Evolutionary conservation across 192 early-diverging fungal species (phyloP).

Genomic region (Geosiphon pyriformis): DNA sequence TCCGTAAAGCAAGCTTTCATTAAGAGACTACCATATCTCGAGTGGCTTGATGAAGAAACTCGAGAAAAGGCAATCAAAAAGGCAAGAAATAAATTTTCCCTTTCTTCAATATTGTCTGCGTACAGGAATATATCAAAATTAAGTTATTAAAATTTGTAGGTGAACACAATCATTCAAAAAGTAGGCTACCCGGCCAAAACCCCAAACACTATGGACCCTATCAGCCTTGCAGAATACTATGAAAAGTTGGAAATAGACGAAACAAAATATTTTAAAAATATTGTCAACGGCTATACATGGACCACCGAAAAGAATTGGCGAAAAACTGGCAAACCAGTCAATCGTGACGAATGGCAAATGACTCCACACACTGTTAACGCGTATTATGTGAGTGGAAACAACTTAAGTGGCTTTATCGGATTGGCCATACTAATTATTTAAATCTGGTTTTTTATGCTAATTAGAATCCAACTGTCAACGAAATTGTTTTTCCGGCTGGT

Average conservation of each 20-base stretch:
- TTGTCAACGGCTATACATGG: slow-evolving; percentile 45
- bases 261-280: slow-evolving; percentile 57
- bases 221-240: slow-evolving; percentile 47
- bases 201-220: slow-evolving; percentile 44
- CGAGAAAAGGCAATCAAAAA: slow-evolving; percentile 49
- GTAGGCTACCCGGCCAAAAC: slow-evolving; percentile 60
- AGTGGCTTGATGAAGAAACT: slow-evolving; percentile 59
- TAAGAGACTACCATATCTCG: slow-evolving; percentile 33
- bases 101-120: too few relatives aligned
- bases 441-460: background rate
- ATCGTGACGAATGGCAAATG: slow-evolving; percentile 51
- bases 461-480: slow-evolving; percentile 40
- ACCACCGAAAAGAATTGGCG: slow-evolving; percentile 16
- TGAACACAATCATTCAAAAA: slow-evolving; percentile 51
- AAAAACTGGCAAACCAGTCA: slow-evolving; percentile 34
- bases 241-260: slow-evolving; percentile 41
- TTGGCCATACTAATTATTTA: background rate
- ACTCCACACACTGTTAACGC: slow-evolving; percentile 53
- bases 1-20: slow-evolving; percentile 42
- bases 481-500: slow-evolving; percentile 53
- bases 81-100: too few relatives aligned
- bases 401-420: background rate
- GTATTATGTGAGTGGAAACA: slow-evolving; percentile 33
- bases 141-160: too few relatives aligned
- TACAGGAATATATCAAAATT: too few relatives aligned